These are phyloP conservation scores for Lenwebbia sp. DNA, from an alignment of 345 rosid genomes.

Conservation along the genomic window DNA sequence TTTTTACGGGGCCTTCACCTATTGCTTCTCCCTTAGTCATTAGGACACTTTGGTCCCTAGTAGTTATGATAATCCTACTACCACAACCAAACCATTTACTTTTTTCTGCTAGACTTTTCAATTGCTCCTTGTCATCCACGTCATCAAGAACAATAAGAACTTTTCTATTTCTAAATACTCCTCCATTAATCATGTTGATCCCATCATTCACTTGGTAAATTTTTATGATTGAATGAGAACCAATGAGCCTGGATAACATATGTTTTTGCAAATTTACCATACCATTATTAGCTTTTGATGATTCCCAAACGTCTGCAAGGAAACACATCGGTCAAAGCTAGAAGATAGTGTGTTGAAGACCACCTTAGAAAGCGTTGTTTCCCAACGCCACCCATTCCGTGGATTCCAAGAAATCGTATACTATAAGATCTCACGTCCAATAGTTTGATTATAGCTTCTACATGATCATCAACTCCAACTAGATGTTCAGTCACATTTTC, in stretches of 20 bases:
- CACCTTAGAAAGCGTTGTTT: neutral
- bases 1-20: neutral
- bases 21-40: neutral
- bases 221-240: neutral
- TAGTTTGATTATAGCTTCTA: neutral
- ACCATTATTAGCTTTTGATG: neutral
- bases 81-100: neutral
- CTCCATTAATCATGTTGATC: neutral
- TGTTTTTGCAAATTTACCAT: neutral
- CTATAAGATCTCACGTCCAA: fast-evolving
- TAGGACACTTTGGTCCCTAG: neutral
- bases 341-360: neutral
- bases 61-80: neutral
- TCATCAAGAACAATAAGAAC: neutral
- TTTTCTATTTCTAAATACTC: neutral
- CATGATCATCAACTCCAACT: neutral
- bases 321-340: neutral
- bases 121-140: fast-evolving
- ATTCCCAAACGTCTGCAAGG: neutral
- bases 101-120: neutral
- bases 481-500: neutral
- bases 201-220: neutral
- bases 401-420: neutral
- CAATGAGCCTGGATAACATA: neutral
- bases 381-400: neutral